These are phyloP conservation scores for Trypanosoma cruzi DNA, from an alignment of 208 protist genomes.

Conservation along the genomic window DNA sequence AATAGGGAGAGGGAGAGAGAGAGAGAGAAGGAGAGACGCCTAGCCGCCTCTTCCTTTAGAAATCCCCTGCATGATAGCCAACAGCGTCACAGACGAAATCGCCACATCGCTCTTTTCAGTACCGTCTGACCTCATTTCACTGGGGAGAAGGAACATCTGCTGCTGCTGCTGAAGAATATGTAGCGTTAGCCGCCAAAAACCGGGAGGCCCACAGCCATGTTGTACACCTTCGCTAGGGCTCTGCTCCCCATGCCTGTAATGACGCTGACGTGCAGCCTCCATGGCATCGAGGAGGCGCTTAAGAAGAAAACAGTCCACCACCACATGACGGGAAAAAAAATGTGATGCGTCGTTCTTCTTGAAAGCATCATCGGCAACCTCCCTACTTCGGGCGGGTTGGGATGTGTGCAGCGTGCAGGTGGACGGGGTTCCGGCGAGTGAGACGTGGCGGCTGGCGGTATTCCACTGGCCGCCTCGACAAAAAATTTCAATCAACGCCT, in stretches of 20 bases:
- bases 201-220: neutral
- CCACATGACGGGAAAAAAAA: slow-evolving; percentile 21
- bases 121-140: neutral
- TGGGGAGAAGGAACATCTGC: neutral
- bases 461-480: slow-evolving; percentile 2
- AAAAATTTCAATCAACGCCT: slow-evolving; percentile 11
- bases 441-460: slow-evolving; percentile 3
- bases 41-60: neutral
- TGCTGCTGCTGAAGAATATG: slow-evolving; percentile 21
- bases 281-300: slow-evolving; percentile 7
- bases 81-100: slow-evolving; percentile 7
- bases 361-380: neutral
- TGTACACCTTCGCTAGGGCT: neutral
- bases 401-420: neutral
- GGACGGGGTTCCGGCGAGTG: neutral
- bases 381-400: neutral
- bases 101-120: neutral
- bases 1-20: too few species aligned
- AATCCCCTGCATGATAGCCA: slow-evolving; percentile 28
- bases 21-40: too few species aligned
- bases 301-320: slow-evolving; percentile 30
- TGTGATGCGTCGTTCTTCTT: neutral
- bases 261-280: neutral
- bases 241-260: neutral
- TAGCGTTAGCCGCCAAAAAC: slow-evolving; percentile 22